Conservation (phyloP, 805 yeast species). For the Starmerella potacharoeniae region DNA sequence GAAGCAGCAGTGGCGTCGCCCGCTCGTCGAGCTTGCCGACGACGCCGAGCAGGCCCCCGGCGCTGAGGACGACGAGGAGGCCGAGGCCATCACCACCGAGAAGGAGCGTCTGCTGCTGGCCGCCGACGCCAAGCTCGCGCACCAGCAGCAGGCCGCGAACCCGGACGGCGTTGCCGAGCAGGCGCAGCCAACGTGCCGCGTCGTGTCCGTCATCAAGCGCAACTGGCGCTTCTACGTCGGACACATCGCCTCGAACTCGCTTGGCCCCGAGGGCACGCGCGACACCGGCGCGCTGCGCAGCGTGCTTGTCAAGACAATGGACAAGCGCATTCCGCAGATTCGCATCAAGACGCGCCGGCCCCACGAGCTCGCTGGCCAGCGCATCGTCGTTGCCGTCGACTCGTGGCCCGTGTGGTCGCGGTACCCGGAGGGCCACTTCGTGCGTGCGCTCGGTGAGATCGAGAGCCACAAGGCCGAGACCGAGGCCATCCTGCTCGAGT, state of each 20-base stretch:
- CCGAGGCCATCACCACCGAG: slow-evolving; percentile 47
- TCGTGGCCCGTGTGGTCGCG: slow-evolving; percentile 80
- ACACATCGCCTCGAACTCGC: slow-evolving; percentile 49
- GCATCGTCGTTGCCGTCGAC: slow-evolving; percentile 87
- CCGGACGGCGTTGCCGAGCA: slow-evolving; percentile 31
- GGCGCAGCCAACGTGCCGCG: slow-evolving; percentile 83
- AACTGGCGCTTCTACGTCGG: slow-evolving; percentile 97
- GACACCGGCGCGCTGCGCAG: slow-evolving; percentile 60
- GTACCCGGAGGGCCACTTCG: slow-evolving; percentile 90
- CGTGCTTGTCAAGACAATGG: slow-evolving; percentile 82
- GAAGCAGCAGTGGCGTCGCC: slow-evolving; percentile 74
- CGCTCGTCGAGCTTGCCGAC: slow-evolving; percentile 68
- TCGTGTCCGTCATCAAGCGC: slow-evolving; percentile 78
- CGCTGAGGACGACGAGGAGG: slow-evolving; percentile 36
- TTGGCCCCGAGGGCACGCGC: slow-evolving; percentile 1
- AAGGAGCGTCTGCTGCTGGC: slow-evolving; percentile 61
- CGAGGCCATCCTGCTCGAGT: slow-evolving; percentile 84
- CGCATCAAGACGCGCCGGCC: slow-evolving; percentile 83
- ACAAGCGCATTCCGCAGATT: slow-evolving; percentile 73
- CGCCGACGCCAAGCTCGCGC: slow-evolving; percentile 55
- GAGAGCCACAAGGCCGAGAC: slow-evolving; percentile 94
- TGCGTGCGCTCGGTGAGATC: slow-evolving; percentile 75
- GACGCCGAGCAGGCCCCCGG: slow-evolving; percentile 52
- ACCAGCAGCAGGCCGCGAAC: slow-evolving; percentile 22
- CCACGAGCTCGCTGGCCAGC: slow-evolving; percentile 66